phyloP scores from a whole-genome alignment of 2,329 filamentous ascomycete species.

The Pseudogymnoascus verrucosus region DNA sequence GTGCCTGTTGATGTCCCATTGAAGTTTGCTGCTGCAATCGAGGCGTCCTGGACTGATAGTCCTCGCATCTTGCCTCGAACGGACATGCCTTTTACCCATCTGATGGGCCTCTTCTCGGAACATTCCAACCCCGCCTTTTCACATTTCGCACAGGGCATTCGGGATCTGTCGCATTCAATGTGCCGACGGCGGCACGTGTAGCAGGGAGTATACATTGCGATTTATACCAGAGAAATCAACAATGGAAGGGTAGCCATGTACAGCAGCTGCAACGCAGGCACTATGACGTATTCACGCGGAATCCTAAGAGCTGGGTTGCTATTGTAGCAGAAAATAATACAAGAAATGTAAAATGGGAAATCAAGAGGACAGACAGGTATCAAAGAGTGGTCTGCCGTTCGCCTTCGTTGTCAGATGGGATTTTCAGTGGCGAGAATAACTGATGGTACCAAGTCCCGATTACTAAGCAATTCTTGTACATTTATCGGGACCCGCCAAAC shows the following conservation, averaged over 20 bases:
- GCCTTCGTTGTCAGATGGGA: not conserved
- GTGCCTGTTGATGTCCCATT: not conserved
- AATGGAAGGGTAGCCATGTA: not conserved
- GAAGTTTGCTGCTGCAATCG: not conserved
- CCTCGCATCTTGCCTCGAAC: conserved; percentile 24
- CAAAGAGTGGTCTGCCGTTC: not conserved
- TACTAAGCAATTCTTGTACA: not conserved
- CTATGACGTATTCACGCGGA: not conserved
- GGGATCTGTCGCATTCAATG: conserved; percentile 28
- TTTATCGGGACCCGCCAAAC: not conserved
- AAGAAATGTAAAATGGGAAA: not conserved
- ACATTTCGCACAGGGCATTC: conserved; percentile 28
- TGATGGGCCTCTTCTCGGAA: conserved; percentile 26
- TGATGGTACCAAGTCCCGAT: not conserved
- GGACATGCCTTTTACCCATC: conserved; percentile 31
- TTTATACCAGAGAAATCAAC: not conserved
- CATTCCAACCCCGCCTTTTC: conserved; percentile 29
- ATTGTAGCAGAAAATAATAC: not conserved
- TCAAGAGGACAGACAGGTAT: not conserved
- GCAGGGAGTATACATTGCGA: conserved; percentile 20
- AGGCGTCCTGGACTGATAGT: not conserved
- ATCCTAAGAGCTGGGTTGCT: not conserved
- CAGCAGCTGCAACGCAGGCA: not conserved
- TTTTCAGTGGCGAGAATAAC: not conserved
- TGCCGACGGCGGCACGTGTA: conserved; percentile 31